Conservation (phyloP, 2,329 filamentous ascomycete species). For the Alternaria consortialis region DNA sequence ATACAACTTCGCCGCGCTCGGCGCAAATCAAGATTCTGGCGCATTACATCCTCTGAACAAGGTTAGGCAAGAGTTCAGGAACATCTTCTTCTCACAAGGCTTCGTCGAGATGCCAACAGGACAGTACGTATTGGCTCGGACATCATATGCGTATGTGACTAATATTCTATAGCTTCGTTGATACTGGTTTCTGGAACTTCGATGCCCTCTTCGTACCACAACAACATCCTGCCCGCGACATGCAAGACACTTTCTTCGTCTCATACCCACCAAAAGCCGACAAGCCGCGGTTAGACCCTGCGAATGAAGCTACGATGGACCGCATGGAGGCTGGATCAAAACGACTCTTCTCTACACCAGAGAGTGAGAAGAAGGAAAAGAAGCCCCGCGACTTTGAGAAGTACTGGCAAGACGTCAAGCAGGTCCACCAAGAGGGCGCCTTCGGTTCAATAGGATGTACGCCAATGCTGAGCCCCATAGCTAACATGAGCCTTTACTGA, state of each 20-base stretch:
- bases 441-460: constrained; percentile 87
- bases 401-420: constrained; percentile 88
- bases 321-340: constrained; percentile 59
- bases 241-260: constrained; percentile 99
- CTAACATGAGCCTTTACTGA: neutral
- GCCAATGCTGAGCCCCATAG: neutral
- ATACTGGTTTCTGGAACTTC: constrained; percentile 99
- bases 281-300: constrained; percentile 66
- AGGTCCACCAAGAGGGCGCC: constrained; percentile 89
- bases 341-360: constrained; percentile 64
- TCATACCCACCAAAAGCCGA: constrained; percentile 84
- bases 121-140: constrained; percentile 57
- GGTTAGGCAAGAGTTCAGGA: constrained; percentile 92
- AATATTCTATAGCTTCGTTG: constrained; percentile 71
- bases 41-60: constrained; percentile 76
- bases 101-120: constrained; percentile 98
- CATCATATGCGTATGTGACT: neutral
- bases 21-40: constrained; percentile 66
- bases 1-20: constrained; percentile 79
- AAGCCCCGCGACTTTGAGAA: constrained; percentile 73
- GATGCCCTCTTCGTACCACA: constrained; percentile 96
- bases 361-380: constrained; percentile 61
- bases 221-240: constrained; percentile 95
- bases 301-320: constrained; percentile 56
- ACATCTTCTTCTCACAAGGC: constrained; percentile 99